These are phyloP conservation scores for Cardamine chenopodiifolia DNA, from an alignment of 345 rosid species.

Conservation along the genomic window DNA sequence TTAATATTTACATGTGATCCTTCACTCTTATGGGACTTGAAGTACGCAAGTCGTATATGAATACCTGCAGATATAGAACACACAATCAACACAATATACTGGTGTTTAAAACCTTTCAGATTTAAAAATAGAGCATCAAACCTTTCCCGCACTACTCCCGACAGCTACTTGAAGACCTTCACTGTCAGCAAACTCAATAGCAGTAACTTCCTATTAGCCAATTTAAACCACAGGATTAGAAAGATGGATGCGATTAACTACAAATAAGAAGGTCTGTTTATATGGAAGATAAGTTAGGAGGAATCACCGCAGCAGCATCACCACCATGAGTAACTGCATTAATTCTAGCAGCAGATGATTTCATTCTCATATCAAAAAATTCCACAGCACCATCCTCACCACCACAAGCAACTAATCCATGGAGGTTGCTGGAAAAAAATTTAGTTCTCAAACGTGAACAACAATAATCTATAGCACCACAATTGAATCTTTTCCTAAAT, in stretches of 20 bases:
- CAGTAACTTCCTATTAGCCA: slow-evolving; percentile 77
- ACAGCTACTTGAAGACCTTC: slow-evolving; percentile 86
- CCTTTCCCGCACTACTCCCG: slow-evolving; percentile 94
- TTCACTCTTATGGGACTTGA: slow-evolving; percentile 75
- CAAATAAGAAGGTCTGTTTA: slow-evolving; percentile 11
- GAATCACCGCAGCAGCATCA: slow-evolving; percentile 64
- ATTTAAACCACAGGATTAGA: slow-evolving; percentile 1
- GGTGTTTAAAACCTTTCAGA: background rate
- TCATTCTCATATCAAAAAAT: slow-evolving; percentile 87
- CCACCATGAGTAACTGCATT: slow-evolving; percentile 76
- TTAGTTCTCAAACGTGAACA: slow-evolving; percentile 28
- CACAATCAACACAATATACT: slow-evolving; percentile 11
- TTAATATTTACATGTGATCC: slow-evolving; percentile 85
- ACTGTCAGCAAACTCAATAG: slow-evolving; percentile 76
- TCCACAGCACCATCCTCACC: slow-evolving; percentile 98
- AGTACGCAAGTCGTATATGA: slow-evolving; percentile 88
- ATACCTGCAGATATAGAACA: slow-evolving; percentile 57
- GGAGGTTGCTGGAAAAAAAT: slow-evolving; percentile 59
- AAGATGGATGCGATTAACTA: background rate
- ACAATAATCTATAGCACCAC: slow-evolving; percentile 16
- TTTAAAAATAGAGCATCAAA: slow-evolving; percentile 36
- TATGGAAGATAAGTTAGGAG: slow-evolving; percentile 17
- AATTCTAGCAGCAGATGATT: slow-evolving; percentile 81
- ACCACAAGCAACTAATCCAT: slow-evolving; percentile 96
- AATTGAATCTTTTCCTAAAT: background rate